Evolutionary conservation across 176 grass and related monocot genomes (phyloP).

Genomic region (Cocos nucifera): DNA sequence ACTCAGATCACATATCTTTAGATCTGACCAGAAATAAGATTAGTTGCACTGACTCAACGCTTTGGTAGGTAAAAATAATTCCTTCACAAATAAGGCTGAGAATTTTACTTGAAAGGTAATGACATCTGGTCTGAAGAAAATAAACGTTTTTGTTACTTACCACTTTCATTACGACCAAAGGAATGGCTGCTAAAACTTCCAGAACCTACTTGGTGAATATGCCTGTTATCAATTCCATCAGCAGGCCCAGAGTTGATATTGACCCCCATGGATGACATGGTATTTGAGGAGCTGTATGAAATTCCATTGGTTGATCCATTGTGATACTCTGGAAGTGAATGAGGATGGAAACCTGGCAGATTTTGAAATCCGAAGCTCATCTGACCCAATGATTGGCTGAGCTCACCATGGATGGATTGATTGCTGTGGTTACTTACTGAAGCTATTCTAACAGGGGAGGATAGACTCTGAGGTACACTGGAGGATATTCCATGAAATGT

Average conservation of each 20-base stretch:
- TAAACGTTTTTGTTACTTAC: conserved; percentile 21
- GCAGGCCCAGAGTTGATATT: conserved; percentile 39
- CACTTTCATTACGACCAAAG: conserved; percentile 50
- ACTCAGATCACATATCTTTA: too few species aligned
- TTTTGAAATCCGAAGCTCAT: conserved; percentile 62
- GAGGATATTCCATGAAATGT: conserved; percentile 62
- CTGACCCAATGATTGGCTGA: conserved; percentile 53
- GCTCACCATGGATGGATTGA: conserved; percentile 28
- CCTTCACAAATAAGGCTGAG: too few species aligned
- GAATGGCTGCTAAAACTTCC: conserved; percentile 56
- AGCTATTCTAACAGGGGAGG: conserved; percentile 55
- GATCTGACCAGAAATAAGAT: too few species aligned
- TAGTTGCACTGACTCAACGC: too few species aligned
- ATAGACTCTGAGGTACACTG: conserved; percentile 50
- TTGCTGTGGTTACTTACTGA: conserved; percentile 30
- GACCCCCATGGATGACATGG: conserved; percentile 30
- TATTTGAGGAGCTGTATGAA: conserved; percentile 40
- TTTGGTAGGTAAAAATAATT: too few species aligned
- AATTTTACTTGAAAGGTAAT: too few species aligned
- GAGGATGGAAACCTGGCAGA: conserved; percentile 49
- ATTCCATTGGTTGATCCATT: conserved; percentile 54
- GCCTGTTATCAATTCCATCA: conserved; percentile 38
- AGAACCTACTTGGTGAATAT: conserved; percentile 58
- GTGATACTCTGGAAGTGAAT: conserved; percentile 62
- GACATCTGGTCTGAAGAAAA: too few species aligned